Evolutionary conservation across 2,329 filamentous ascomycete genomes (phyloP), one percentile per base, ranked within the genome.

Genomic region (Aspergillus floridensis): DNA sequence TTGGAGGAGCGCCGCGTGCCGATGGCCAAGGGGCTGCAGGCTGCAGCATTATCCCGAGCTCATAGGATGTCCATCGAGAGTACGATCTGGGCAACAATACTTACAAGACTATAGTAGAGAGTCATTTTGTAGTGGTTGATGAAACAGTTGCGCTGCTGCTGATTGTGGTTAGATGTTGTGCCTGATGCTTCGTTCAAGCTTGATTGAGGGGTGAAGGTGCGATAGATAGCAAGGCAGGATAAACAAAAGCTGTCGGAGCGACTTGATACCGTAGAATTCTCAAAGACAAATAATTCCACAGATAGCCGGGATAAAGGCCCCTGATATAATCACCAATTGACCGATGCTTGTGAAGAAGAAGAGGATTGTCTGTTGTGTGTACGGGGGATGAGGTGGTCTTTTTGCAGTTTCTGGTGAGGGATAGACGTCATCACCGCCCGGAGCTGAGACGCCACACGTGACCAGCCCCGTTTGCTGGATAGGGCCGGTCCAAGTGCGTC

Each of bases 331-430:
- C 41, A 44, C 32, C 49, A 41, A 26, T 46, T 26, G 32, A 29
- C 35, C 38, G 35, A 38, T 51, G 35, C 29, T 29, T 47, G 52
- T 32, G 47, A 35, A 22, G 19, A 31, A 31, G 24, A 47, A 16
- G 24, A 32, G 19, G 38, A 44, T 12, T 19, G 41, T 29, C 21
- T 48, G 31, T 16, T 22, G 51, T 35, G 55, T 32, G 48, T 49
- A 41, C 58, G 56, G 61, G 63, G 65, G 61, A 93, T 86, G 75
- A 90, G 77, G 80, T 96, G 96, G 71, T 95, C 91, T 91, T 95
- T 71, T 65, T 66, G 57, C 61, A 68, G 59, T 51, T 63, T 61
- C 55, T 48, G 59, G 51, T 63, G 62, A 57, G 68, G 64, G 60
- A 59, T 70, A 72, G 69, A 75, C 72, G 72, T 75, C 72, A 74